phyloP scores from a whole-genome alignment of 140 eudicot species.

The Bidens hawaiensis region DNA sequence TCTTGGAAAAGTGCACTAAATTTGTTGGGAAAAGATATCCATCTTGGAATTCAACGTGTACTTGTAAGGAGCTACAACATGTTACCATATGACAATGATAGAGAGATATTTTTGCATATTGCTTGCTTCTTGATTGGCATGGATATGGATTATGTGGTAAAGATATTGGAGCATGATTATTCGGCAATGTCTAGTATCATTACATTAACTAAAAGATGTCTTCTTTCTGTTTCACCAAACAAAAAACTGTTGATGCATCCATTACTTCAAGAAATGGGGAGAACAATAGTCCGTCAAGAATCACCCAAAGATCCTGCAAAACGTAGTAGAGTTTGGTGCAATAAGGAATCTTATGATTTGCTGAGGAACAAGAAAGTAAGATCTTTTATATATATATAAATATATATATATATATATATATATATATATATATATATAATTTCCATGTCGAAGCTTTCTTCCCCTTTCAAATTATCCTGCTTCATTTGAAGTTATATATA shows the following conservation, averaged over 20 bases:
- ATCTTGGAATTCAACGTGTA: neutral
- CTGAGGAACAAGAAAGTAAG: slow-evolving; percentile 3
- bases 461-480: too few species aligned
- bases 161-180: slow-evolving; percentile 10
- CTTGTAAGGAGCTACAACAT: neutral
- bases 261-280: slow-evolving; percentile 19
- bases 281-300: slow-evolving; percentile 8
- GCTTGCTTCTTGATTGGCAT: slow-evolving; percentile 24
- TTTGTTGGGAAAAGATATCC: neutral
- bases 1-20: neutral
- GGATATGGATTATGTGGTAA: slow-evolving; percentile 1
- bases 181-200: neutral
- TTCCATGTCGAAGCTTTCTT: too few species aligned
- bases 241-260: slow-evolving; percentile 21
- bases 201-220: slow-evolving; percentile 7
- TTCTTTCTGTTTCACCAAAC: slow-evolving; percentile 10
- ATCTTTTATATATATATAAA: neutral
- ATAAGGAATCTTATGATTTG: neutral
- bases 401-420: too few species aligned
- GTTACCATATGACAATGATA: neutral
- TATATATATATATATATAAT: too few species aligned
- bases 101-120: slow-evolving; percentile 21
- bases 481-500: too few species aligned
- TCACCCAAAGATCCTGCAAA: neutral
- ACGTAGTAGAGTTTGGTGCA: slow-evolving; percentile 21